Percentiles rank a stretch among this genome's conserved stretches.
Conservation (phyloP, 2,329 filamentous ascomycete species). For the Phyllosticta citribraziliensis region DNA sequence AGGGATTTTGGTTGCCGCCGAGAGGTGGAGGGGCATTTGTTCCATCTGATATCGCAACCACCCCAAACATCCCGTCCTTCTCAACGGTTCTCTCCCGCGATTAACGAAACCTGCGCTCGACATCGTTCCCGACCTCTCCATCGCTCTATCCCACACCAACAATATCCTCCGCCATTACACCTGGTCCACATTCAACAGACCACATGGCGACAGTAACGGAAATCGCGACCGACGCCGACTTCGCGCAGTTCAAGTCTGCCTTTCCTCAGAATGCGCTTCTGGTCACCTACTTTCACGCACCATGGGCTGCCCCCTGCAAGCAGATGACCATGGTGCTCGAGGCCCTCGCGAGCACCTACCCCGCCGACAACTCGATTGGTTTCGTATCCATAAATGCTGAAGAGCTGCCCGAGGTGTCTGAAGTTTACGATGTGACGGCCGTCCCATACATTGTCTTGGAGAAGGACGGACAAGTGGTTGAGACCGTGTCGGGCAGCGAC, state of each 20-base stretch:
- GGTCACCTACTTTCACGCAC: slow-evolving; percentile 88
- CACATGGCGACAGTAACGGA: slow-evolving; percentile 53
- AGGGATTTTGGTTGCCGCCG: not conserved
- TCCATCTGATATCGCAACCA: not conserved
- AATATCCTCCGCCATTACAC: not conserved
- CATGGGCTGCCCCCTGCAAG: slow-evolving; percentile 91
- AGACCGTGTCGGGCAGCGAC: slow-evolving; percentile 84
- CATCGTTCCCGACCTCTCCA: not conserved
- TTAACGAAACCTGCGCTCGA: not conserved
- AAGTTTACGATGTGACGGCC: slow-evolving; percentile 86
- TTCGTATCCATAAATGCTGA: slow-evolving; percentile 94
- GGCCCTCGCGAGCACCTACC: slow-evolving; percentile 79
- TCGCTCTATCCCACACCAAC: not conserved
- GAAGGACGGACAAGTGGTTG: slow-evolving; percentile 63
- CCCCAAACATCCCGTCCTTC: not conserved
- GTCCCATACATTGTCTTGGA: slow-evolving; percentile 87
- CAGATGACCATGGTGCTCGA: slow-evolving; percentile 85
- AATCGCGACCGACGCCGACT: slow-evolving; percentile 63
- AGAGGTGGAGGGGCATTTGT: not conserved
- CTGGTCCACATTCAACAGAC: not conserved
- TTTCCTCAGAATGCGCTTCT: slow-evolving; percentile 63
- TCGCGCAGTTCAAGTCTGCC: slow-evolving; percentile 48
- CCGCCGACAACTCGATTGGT: slow-evolving; percentile 55
- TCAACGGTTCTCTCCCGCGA: not conserved
- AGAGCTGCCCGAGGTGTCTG: slow-evolving; percentile 82